Percentiles rank a stretch among this genome's conserved stretches.
Conservation (phyloP, 2,329 filamentous ascomycete genomes). For the Escovopsis sp. region DNA sequence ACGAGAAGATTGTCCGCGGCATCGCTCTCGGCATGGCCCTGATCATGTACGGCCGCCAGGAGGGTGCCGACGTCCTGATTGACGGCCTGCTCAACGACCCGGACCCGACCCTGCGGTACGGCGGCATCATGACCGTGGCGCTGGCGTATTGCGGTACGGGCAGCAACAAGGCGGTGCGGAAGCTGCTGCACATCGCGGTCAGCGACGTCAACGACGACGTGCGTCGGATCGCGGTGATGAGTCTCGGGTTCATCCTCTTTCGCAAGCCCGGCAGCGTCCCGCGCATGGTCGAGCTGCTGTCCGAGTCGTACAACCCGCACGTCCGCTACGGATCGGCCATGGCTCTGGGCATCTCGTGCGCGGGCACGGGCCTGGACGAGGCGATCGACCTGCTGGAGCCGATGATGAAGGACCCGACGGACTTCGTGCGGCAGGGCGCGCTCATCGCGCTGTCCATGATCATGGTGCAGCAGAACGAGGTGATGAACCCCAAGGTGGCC, state of each 20-base stretch:
- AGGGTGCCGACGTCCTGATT: conserved; percentile 86
- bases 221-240: conserved; percentile 90
- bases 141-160: conserved; percentile 93
- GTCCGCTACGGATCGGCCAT: conserved; percentile 96
- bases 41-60: conserved; percentile 95
- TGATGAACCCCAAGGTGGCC: conserved; percentile 92
- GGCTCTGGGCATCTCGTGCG: conserved; percentile 95
- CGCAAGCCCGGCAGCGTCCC: conserved; percentile 93
- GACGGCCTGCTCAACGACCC: conserved; percentile 86
- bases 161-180: conserved; percentile 96
- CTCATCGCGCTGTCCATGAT: conserved; percentile 94
- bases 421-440: conserved; percentile 94
- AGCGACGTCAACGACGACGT: conserved; percentile 98
- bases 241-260: conserved; percentile 95
- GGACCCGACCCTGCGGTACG: conserved; percentile 85
- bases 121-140: conserved; percentile 97
- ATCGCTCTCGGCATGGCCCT: conserved; percentile 92
- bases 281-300: conserved; percentile 94
- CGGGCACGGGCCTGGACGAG: conserved; percentile 88
- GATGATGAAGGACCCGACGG: conserved; percentile 98
- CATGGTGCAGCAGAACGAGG: conserved; percentile 97
- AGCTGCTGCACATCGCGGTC: conserved; percentile 86
- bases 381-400: conserved; percentile 93
- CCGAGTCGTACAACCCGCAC: conserved; percentile 97
- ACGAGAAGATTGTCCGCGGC: conserved; percentile 97